phyloP scores from a whole-genome alignment of 2,329 filamentous ascomycete species.

The Sporothrix protearum region DNA sequence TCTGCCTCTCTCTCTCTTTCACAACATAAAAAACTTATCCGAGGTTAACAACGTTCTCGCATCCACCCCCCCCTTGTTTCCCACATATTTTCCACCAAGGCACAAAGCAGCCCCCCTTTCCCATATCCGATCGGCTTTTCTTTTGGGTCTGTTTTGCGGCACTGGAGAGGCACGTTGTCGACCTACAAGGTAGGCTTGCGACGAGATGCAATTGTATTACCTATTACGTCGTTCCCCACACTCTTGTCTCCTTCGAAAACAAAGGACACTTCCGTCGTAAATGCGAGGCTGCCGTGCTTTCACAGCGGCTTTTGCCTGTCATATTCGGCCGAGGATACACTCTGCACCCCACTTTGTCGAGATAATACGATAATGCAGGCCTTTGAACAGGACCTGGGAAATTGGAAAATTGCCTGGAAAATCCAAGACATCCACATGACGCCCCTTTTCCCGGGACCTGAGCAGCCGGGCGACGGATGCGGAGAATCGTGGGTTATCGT shows the following conservation, averaged over 20 bases:
- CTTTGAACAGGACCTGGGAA: background rate
- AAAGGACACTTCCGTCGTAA: conserved; percentile 2
- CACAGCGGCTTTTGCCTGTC: background rate
- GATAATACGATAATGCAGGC: background rate
- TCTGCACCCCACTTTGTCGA: background rate
- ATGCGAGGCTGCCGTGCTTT: conserved; percentile 7
- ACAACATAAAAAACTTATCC: conserved; percentile 6
- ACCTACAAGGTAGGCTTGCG: too few relatives aligned
- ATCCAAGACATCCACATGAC: background rate
- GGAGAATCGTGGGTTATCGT: background rate
- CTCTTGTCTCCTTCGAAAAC: background rate
- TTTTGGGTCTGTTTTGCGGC: background rate
- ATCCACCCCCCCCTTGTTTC: background rate
- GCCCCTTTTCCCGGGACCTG: background rate
- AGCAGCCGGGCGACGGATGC: conserved; percentile 9
- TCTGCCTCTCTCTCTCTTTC: background rate
- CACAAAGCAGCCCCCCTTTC: background rate
- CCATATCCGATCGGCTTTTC: background rate
- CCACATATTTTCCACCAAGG: background rate
- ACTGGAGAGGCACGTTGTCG: background rate
- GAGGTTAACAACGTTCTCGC: conserved; percentile 14
- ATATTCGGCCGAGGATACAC: conserved; percentile 9
- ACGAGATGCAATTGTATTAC: too few relatives aligned
- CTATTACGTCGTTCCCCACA: conserved; percentile 1
- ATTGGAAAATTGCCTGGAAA: background rate